These are phyloP conservation scores for Naganishia friedmannii DNA, from an alignment of 768 basidiomycete genomes.

Conservation along the genomic window DNA sequence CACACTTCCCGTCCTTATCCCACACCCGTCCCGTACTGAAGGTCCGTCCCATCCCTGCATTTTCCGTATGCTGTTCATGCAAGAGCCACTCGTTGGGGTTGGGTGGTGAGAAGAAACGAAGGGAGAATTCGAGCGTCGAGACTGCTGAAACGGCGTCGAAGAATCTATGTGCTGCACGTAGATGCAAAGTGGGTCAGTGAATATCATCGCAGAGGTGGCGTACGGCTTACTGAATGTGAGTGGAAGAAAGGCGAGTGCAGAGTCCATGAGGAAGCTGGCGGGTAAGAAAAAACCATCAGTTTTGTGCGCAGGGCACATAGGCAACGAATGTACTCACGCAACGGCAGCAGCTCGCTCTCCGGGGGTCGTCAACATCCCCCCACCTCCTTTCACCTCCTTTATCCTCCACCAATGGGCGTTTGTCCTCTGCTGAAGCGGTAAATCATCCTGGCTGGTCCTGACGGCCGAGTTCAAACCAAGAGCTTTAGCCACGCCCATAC, in stretches of 20 bases:
- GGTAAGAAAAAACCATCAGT: background rate
- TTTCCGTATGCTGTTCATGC: constrained; percentile 34
- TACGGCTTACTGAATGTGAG: constrained; percentile 22
- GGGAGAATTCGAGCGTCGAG: constrained; percentile 34
- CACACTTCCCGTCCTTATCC: constrained; percentile 23
- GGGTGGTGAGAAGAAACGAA: constrained; percentile 32
- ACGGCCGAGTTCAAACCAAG: constrained; percentile 4
- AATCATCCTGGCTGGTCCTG: constrained; percentile 25
- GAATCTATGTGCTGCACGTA: constrained; percentile 6
- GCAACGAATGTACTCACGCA: constrained; percentile 22
- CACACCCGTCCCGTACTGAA: constrained; percentile 32
- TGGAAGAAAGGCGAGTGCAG: constrained; percentile 33
- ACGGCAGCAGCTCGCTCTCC: constrained; percentile 32
- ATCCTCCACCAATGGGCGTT: constrained; percentile 30
- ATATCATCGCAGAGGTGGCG: background rate
- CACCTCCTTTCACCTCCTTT: constrained; percentile 5
- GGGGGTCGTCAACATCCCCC: constrained; percentile 2
- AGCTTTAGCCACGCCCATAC: constrained; percentile 18
- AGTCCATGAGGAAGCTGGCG: constrained; percentile 34
- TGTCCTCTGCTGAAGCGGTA: constrained; percentile 29
- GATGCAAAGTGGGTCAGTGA: background rate
- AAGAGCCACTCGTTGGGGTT: constrained; percentile 25
- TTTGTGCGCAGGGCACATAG: background rate
- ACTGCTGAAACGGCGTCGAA: constrained; percentile 21
- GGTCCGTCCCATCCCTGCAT: constrained; percentile 25